phyloP scores from a whole-genome alignment of 768 basidiomycete genomes.

The Lyophyllum atratum region DNA sequence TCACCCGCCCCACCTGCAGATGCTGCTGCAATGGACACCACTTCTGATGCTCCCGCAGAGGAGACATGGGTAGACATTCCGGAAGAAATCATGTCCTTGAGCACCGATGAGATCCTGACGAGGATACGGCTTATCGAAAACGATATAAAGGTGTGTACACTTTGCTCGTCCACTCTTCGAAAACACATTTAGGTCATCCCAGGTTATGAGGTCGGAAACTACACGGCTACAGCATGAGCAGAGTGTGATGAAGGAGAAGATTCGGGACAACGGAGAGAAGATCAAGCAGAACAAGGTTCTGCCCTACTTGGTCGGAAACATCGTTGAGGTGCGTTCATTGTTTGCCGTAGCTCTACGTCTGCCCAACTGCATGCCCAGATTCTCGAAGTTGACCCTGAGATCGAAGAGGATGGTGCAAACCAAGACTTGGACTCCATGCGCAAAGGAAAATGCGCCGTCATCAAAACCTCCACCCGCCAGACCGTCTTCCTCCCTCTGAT shows the following conservation, averaged over 20 bases:
- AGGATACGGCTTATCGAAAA: conserved; percentile 94
- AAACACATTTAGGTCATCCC: conserved; percentile 8
- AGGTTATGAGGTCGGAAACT: conserved; percentile 98
- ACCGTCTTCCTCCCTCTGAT: conserved; percentile 98
- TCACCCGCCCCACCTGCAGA: conserved; percentile 31
- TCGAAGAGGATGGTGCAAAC: conserved; percentile 93
- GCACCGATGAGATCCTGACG: conserved; percentile 86
- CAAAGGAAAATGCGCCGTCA: conserved; percentile 97
- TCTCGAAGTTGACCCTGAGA: conserved; percentile 91
- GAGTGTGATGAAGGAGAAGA: conserved; percentile 97
- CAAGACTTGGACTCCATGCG: conserved; percentile 95
- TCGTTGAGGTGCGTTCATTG: conserved; percentile 77
- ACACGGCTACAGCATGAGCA: conserved; percentile 92
- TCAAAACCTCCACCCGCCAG: conserved; percentile 98
- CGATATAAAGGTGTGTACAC: conserved; percentile 78
- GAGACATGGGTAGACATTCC: conserved; percentile 94
- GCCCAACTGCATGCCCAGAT: conserved; percentile 54
- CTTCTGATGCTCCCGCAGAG: conserved; percentile 66
- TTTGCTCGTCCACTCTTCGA: not conserved
- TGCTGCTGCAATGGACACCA: conserved; percentile 67
- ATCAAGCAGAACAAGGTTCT: conserved; percentile 99
- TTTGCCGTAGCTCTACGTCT: conserved; percentile 8
- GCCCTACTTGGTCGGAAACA: conserved; percentile 96
- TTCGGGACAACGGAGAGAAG: conserved; percentile 96
- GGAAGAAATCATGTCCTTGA: conserved; percentile 75